A percentile compares a stretch with the other conserved stretches of the same genome.
These are phyloP conservation scores for Rhododendron kiyosumense DNA, from an alignment of 148 eudicot species.

Conservation along the genomic window DNA sequence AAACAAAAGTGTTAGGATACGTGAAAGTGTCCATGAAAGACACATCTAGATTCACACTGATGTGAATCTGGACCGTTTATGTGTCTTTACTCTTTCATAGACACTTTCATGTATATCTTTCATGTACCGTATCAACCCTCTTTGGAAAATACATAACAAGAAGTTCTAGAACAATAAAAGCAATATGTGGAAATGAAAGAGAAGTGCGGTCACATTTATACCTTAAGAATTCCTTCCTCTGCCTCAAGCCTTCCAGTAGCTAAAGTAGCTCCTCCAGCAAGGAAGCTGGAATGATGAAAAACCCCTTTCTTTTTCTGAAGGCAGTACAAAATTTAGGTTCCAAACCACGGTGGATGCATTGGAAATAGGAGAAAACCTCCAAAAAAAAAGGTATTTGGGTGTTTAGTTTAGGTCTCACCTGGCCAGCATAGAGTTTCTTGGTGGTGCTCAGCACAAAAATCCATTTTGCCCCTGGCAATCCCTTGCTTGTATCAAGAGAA, in stretches of 20 bases:
- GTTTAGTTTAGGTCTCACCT: constrained; percentile 36
- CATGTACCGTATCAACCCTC: too few relatives aligned
- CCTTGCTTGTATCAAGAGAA: constrained; percentile 49
- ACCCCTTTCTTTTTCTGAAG: constrained; percentile 80
- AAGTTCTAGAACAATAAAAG: not conserved
- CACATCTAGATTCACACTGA: too few relatives aligned
- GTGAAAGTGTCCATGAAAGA: too few relatives aligned
- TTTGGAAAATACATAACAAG: not conserved
- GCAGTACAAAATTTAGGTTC: constrained; percentile 5
- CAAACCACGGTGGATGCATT: not conserved
- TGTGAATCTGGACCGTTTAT: too few relatives aligned
- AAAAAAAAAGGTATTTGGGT: not conserved
- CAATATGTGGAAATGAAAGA: not conserved
- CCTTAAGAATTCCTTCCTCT: constrained; percentile 72
- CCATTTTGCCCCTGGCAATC: constrained; percentile 51
- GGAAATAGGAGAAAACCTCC: not conserved
- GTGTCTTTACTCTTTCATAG: too few relatives aligned
- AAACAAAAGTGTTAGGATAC: too few relatives aligned
- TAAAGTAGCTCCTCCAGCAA: constrained; percentile 91
- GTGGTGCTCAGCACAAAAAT: constrained; percentile 91
- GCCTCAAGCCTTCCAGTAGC: constrained; percentile 87
- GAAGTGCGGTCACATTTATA: constrained; percentile 12
- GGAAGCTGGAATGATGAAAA: constrained; percentile 96
- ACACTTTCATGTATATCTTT: too few relatives aligned
- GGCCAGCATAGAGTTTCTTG: constrained; percentile 70